Conservation (phyloP, 1,139 yeast species). For the Kodamaea fungicola region DNA sequence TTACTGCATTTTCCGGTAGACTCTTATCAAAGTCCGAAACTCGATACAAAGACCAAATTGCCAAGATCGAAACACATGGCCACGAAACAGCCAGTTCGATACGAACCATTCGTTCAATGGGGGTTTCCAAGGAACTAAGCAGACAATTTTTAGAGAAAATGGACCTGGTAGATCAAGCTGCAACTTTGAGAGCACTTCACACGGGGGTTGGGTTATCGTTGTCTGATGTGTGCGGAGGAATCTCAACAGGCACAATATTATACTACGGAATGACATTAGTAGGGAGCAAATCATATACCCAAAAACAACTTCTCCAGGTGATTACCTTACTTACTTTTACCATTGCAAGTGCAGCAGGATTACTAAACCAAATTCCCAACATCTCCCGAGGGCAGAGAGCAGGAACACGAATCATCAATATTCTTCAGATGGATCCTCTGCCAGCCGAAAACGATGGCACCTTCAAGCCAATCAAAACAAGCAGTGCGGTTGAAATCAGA, state of each 20-base stretch:
- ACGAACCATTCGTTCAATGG: constrained; percentile 58
- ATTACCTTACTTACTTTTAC: constrained; percentile 74
- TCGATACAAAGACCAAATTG: constrained; percentile 53
- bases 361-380: constrained; percentile 68
- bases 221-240: constrained; percentile 49
- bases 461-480: constrained; percentile 12
- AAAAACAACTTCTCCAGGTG: constrained; percentile 61
- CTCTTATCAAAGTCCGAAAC: constrained; percentile 55
- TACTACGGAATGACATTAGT: constrained; percentile 77
- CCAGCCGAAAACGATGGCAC: constrained; percentile 28
- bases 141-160: constrained; percentile 31
- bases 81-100: constrained; percentile 61
- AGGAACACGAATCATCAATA: constrained; percentile 49
- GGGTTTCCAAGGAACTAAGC: constrained; percentile 48
- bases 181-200: constrained; percentile 46
- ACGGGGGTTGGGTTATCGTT: constrained; percentile 66
- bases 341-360: constrained; percentile 55
- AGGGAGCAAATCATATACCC: constrained; percentile 50
- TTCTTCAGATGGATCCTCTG: constrained; percentile 36
- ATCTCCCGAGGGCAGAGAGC: constrained; percentile 75
- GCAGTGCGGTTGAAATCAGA: constrained; percentile 31
- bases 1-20: constrained; percentile 51
- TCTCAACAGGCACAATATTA: constrained; percentile 66
- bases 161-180: constrained; percentile 25
- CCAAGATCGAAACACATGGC: constrained; percentile 49